Evolutionary conservation across 139 green algal genomes (phyloP), one percentile per base, ranked within the genome.

Genomic region (Haematococcus sp.): DNA sequence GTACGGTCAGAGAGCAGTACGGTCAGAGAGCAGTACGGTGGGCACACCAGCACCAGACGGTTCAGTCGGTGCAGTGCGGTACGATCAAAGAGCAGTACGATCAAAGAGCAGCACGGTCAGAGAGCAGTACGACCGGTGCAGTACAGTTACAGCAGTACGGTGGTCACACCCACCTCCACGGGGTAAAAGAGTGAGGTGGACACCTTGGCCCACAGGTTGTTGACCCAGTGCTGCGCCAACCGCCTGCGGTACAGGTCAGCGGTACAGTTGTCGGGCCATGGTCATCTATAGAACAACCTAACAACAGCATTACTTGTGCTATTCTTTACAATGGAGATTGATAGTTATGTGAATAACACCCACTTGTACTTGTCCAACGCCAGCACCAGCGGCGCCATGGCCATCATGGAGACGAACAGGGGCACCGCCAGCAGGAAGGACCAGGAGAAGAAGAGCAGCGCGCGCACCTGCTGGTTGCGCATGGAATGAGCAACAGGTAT

Each of bases 141-240:
- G 46, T 55, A 55, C 17, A 17, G 46, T 17, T 23, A 55, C 34
- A 60, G 33, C 16, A 19, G 9, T n/a, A n/a, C n/a, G n/a, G n/a
- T n/a, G n/a, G n/a, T 7, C 43, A 19, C 54, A 35, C 78, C 19
- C 54, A 92, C 88, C 78, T 88, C 58, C 11, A 98, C 89, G 0
- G 70, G 56, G 79, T 95, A 97, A 81, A 97, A 98, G 46, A 84
- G 84, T 11, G 71, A 64, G 0, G 93, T 97, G 74, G 75, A 91
- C 20, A 92, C 43, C 51, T 91, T 95, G 44, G 95, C 95, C 95
- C 95, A 98, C 3, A 97, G 63, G 68, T 94, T 94, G 87, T 98
- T 98, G 25, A 75, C 86, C 74, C 89, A 88, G 77, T 97, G 91
- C 83, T 97, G 83, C 1, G 76, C 88, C n/a, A 89, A 34, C 3